Evolutionary conservation across 805 yeast species (phyloP).

Genomic region (Yarrowia sp.): DNA sequence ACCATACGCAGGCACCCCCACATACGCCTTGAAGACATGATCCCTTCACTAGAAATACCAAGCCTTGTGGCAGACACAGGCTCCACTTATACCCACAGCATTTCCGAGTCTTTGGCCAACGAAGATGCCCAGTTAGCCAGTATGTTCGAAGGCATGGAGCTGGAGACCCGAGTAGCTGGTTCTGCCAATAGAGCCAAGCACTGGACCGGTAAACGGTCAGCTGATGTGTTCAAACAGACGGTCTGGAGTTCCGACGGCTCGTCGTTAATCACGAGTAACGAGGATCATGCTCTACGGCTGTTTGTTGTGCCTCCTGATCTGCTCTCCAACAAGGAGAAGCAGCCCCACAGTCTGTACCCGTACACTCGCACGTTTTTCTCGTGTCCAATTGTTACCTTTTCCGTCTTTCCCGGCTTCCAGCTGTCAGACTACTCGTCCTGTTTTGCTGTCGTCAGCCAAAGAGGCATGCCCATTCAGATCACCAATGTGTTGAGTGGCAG

Average conservation of each 20-base stretch:
- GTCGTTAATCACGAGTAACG: slow-evolving; percentile 42
- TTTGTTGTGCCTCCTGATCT: slow-evolving; percentile 43
- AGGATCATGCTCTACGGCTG: slow-evolving; percentile 42
- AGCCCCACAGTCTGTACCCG: slow-evolving; percentile 39
- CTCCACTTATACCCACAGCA: slow-evolving; percentile 23
- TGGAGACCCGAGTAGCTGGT: slow-evolving; percentile 28
- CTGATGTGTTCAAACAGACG: slow-evolving; percentile 36
- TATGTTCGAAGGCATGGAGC: slow-evolving; percentile 24
- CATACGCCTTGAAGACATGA: not conserved
- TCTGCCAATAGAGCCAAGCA: slow-evolving; percentile 4
- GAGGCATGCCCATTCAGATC: slow-evolving; percentile 43
- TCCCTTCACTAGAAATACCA: slow-evolving; percentile 9
- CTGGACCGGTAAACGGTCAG: slow-evolving; percentile 21
- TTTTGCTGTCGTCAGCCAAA: slow-evolving; percentile 41
- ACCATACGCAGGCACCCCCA: not conserved
- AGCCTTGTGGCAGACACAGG: slow-evolving; percentile 31
- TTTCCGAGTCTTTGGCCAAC: slow-evolving; percentile 27
- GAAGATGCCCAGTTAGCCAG: slow-evolving; percentile 10
- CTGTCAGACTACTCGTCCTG: slow-evolving; percentile 40
- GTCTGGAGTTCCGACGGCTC: slow-evolving; percentile 46
- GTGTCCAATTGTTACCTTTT: slow-evolving; percentile 40
- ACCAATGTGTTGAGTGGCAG: slow-evolving; percentile 39
- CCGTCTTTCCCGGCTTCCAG: slow-evolving; percentile 41
- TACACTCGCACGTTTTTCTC: slow-evolving; percentile 40
- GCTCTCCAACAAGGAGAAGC: slow-evolving; percentile 21